A percentile compares a stretch with the other conserved stretches of the same genome.
phyloP scores from a whole-genome alignment of 1,139 yeast genomes.

The Geotrichum europaeum region DNA sequence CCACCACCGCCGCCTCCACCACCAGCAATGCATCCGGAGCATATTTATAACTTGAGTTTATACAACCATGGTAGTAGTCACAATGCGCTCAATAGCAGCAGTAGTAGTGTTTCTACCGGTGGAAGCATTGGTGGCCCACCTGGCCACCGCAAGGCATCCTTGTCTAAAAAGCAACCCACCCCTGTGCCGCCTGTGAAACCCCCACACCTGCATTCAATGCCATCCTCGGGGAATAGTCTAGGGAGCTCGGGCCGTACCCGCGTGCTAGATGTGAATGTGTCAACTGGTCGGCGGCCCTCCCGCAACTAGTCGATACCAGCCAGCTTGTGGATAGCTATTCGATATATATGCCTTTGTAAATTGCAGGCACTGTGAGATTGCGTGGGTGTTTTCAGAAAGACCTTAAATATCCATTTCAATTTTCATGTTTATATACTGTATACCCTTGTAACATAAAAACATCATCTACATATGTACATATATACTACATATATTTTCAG shows the following conservation, averaged over 20 bases:
- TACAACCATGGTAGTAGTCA: neutral
- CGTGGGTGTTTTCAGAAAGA: too few species aligned
- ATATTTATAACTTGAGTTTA: slow-evolving; percentile 1
- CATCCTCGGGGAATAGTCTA: neutral
- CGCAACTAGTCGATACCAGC: neutral
- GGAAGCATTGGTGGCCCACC: neutral
- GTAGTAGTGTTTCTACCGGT: neutral
- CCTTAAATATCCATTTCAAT: too few species aligned
- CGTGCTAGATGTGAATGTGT: slow-evolving; percentile 10
- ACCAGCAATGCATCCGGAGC: slow-evolving; percentile 9
- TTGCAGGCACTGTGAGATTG: too few species aligned
- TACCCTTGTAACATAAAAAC: too few species aligned
- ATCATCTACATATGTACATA: too few species aligned
- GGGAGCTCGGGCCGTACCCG: slow-evolving; percentile 4
- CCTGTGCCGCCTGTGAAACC: slow-evolving; percentile 15
- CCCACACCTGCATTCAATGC: slow-evolving; percentile 7
- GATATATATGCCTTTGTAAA: too few species aligned
- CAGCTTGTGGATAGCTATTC: too few species aligned
- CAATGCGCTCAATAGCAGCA: neutral
- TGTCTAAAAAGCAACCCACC: neutral
- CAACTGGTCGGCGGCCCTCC: slow-evolving; percentile 9
- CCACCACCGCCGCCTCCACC: slow-evolving; percentile 6
- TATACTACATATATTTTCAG: too few species aligned
- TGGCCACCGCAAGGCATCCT: neutral
- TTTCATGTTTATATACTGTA: too few species aligned